These are phyloP conservation scores for Coniochaeta sp. DNA, from an alignment of 2,329 filamentous ascomycete species.

Conservation along the genomic window DNA sequence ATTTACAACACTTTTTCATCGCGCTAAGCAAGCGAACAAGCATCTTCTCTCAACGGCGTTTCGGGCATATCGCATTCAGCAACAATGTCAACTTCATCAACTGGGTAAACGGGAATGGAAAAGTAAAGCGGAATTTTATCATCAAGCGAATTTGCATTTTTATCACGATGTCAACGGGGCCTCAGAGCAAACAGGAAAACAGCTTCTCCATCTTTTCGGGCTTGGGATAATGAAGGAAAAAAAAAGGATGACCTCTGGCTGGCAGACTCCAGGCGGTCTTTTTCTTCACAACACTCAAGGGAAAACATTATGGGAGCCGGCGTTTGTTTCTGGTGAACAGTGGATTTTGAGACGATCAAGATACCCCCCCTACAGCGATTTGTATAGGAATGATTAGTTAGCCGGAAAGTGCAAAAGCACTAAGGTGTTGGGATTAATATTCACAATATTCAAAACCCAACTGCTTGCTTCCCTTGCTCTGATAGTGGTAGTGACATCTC, in stretches of 20 bases:
- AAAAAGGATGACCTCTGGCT: slow-evolving; percentile 13
- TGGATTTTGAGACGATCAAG: slow-evolving; percentile 17
- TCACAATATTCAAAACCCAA: neutral
- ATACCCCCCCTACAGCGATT: slow-evolving; percentile 28
- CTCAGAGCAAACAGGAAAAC: slow-evolving; percentile 2
- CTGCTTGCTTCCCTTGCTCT: neutral
- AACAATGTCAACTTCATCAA: neutral
- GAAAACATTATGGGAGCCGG: slow-evolving; percentile 8
- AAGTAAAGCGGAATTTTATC: neutral
- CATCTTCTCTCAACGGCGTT: slow-evolving; percentile 2
- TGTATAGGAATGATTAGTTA: neutral
- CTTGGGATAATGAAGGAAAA: slow-evolving; percentile 3
- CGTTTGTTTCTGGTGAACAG: slow-evolving; percentile 39
- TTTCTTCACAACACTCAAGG: neutral
- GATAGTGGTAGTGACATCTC: neutral
- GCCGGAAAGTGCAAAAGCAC: neutral
- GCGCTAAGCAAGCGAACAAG: neutral
- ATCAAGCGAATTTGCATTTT: neutral
- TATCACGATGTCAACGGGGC: slow-evolving; percentile 1
- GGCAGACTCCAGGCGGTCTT: slow-evolving; percentile 16
- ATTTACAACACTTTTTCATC: neutral
- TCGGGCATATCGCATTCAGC: slow-evolving; percentile 1
- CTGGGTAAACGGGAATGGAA: neutral
- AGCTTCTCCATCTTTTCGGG: neutral
- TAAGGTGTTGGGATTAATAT: neutral